These are phyloP conservation scores for Penicillium samsonianum DNA, from an alignment of 495 filamentous ascomycete genomes.

Conservation along the genomic window DNA sequence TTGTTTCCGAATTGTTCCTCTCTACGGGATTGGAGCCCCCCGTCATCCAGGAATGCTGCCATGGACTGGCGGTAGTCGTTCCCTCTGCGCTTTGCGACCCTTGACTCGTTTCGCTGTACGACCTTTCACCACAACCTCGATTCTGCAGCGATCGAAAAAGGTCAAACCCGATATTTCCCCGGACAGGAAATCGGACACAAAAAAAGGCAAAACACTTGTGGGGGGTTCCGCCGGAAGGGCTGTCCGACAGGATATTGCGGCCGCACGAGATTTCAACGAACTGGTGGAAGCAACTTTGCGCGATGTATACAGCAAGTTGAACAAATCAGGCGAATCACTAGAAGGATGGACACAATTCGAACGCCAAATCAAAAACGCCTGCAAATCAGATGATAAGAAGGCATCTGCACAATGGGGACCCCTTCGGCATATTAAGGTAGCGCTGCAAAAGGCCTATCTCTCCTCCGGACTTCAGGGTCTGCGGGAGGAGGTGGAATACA, in stretches of 20 bases:
- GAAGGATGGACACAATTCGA: conserved; percentile 39
- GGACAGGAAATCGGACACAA: not conserved
- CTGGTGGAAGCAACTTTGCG: conserved; percentile 32
- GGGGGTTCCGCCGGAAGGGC: not conserved
- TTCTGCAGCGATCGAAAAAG: conserved; percentile 31
- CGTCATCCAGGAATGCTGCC: conserved; percentile 36
- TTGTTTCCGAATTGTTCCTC: not conserved
- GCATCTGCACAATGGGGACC: conserved; percentile 17
- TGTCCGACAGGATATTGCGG: conserved; percentile 19
- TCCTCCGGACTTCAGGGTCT: conserved; percentile 49
- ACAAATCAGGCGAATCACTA: conserved; percentile 12
- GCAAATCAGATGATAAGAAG: conserved; percentile 27
- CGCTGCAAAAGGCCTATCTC: conserved; percentile 59
- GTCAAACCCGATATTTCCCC: conserved; percentile 9
- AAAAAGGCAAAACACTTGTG: conserved; percentile 1
- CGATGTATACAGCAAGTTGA: conserved; percentile 27
- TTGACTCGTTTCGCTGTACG: conserved; percentile 27
- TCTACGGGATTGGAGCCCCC: conserved; percentile 6
- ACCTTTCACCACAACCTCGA: conserved; percentile 37
- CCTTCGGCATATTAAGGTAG: conserved; percentile 28
- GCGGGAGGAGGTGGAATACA: conserved; percentile 57
- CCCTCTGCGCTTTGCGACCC: conserved; percentile 37
- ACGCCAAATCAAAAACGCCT: conserved; percentile 40
- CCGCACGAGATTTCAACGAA: conserved; percentile 30
- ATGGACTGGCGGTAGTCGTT: conserved; percentile 42